Percentiles rank a stretch among this genome's conserved stretches.
Evolutionary conservation across 345 rosid genomes (phyloP).

Genomic region (Gossypium longicalyx): DNA sequence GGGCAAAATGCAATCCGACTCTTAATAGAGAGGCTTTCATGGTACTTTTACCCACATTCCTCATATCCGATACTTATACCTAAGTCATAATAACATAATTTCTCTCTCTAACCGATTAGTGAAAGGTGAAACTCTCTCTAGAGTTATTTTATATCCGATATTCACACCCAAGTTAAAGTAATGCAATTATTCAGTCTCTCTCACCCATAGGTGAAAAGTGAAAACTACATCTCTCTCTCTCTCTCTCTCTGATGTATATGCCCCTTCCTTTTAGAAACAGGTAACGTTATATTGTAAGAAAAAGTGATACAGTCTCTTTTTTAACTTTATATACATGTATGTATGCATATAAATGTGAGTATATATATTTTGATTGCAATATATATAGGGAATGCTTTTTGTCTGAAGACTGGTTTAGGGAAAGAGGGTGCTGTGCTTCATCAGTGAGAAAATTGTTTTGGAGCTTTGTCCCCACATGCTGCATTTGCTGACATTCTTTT

Average conservation of each 20-base stretch:
- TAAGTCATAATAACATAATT: too few species aligned
- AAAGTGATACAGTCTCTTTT: neutral
- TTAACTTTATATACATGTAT: too few species aligned
- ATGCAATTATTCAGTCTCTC: neutral
- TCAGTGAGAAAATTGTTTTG: neutral
- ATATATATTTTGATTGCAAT: too few species aligned
- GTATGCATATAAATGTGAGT: too few species aligned
- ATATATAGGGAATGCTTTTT: constrained; percentile 10
- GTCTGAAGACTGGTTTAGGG: neutral
- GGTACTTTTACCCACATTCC: too few species aligned
- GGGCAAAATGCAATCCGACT: too few species aligned
- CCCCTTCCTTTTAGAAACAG: neutral
- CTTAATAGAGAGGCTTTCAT: too few species aligned
- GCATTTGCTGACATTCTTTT: neutral
- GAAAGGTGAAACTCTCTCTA: too few species aligned
- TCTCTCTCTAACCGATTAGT: too few species aligned
- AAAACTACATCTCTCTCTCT: neutral
- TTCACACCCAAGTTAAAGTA: neutral
- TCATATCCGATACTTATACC: too few species aligned
- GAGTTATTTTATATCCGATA: neutral
- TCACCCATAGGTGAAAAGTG: neutral
- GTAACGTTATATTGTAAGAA: constrained; percentile 1
- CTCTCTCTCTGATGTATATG: neutral
- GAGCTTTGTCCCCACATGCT: neutral
- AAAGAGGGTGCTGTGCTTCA: neutral